Base-by-base conservation (phyloP, 371 early-diverging fungal species). In the Phascolomyces articulosus region DNA sequence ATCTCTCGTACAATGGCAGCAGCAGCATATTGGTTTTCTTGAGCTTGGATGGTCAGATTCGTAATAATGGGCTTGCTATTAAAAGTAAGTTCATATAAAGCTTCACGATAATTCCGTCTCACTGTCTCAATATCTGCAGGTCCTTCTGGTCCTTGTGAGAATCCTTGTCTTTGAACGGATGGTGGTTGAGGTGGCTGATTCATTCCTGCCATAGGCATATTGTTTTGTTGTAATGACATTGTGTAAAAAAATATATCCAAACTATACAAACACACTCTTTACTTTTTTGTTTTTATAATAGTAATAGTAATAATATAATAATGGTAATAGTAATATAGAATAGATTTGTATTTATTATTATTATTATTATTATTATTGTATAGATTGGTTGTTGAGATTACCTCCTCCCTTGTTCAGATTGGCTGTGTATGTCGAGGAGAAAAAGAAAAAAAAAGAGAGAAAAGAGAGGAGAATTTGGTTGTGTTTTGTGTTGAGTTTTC, bases 11-110 rank as follows among this genome's bases (percentile, higher is more conserved):
- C 92, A 66, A 97, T 91, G 18, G 83, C 81, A 38, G 77, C 75
- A 13, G 94, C 89, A 4, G 84, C 85, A 41, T 65, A 47, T 27
- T 83, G 60, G 73, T 92, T 90, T 65, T 92, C 92, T 66, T 88
- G 87, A 15, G 97, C 97, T 60, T 90, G 82, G 53, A 90, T 90
- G 16, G 97, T 95, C 61, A 97, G 80, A 62, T 86, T 90, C 47
- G 88, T 93, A 72, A 97, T 97, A 73, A 96, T 92, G 10, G 96
- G 96, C 65, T 91, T 91, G 55, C 92, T 91, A 77, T 93, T 95
- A 75, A 93, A 93, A 0, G 95, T 95, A 68, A 97, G 85, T 40
- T 93, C 93, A 16, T 71, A 70, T 11, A 82, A 49, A 13, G 76
- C 75, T 8, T 71, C 54, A 11, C 67, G 69, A 60, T 79, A 82